Base-by-base conservation (phyloP, 345 rosid genomes). In the Euphorbia peplus region DNA sequence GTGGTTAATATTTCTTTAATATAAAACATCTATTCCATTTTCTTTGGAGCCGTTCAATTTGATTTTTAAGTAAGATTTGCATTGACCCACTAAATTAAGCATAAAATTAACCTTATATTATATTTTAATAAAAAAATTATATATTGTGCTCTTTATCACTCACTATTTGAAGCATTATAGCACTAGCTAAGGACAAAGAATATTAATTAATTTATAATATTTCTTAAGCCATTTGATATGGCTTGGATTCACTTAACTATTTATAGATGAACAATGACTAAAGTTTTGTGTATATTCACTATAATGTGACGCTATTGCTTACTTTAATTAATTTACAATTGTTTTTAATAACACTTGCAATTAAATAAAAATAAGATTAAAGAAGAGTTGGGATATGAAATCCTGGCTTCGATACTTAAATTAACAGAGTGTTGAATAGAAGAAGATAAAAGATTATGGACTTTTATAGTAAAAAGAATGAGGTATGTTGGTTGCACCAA, bases 41-140 rank as follows among this genome's bases (percentile, higher is more conserved):
- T 63, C 59, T 60, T 60, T 12, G 80, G 80, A 78, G 48, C 85
- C 82, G 66, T 76, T 60, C 67, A 67, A 73, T 75, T n/a, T 56
- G 14, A 29, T 72, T 28, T 2, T 2, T 28, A 42, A 70, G 28
- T 66, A 76, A 69, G 22, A 29, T 19, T 54, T 30, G 16, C 15
- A 55, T 39, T 41, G 67, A 70, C 48, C 76, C 70, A 70, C 63
- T 30, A n/a, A n/a, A n/a, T n/a, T n/a, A n/a, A n/a, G n/a, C n/a
- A 52, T 4, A 57, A 32, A 32, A 32, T 32, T 32, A 32, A 32
- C 37, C 37, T 32, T 32, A 32, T 32, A 32, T 32, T 32, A 32
- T 32, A 32, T 32, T 32, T 32, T 32, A 32, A 32, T 32, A 2
- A 32, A 32, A 32, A 32, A 2, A 32, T 32, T 2, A 6, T 32